A percentile compares a stretch with the other conserved stretches of the same genome.
phyloP scores from a whole-genome alignment of 1,139 yeast species.

The Kazachstania sp. region DNA sequence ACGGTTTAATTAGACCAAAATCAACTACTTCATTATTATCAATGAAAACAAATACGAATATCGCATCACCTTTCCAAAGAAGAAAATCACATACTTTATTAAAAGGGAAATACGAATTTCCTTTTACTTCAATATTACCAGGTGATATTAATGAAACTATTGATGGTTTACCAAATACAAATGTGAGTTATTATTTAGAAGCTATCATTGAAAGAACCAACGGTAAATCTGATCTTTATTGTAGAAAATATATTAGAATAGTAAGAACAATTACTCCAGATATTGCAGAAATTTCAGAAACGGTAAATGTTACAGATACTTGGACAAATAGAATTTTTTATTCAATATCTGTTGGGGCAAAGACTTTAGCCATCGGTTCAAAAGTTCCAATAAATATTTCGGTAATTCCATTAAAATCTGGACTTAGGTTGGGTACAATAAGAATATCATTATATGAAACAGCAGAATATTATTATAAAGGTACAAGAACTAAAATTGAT shows the following conservation, averaged over 20 bases:
- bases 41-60: not conserved
- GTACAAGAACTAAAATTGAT: slow-evolving; percentile 50
- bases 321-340: slow-evolving; percentile 97
- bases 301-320: slow-evolving; percentile 87
- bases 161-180: slow-evolving; percentile 83
- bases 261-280: slow-evolving; percentile 87
- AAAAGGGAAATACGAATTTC: slow-evolving; percentile 83
- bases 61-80: not conserved
- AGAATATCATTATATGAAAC: slow-evolving; percentile 60
- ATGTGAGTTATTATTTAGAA: slow-evolving; percentile 66
- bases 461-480: slow-evolving; percentile 50
- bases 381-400: slow-evolving; percentile 59
- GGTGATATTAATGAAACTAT: slow-evolving; percentile 82
- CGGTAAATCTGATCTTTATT: slow-evolving; percentile 44
- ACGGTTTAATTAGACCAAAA: slow-evolving; percentile 15
- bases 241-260: slow-evolving; percentile 68
- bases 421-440: slow-evolving; percentile 65
- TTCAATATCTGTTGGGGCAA: slow-evolving; percentile 75
- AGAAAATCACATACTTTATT: slow-evolving; percentile 34
- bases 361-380: slow-evolving; percentile 88
- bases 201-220: slow-evolving; percentile 82
- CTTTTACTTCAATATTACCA: slow-evolving; percentile 77
- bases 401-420: slow-evolving; percentile 75
- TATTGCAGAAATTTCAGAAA: slow-evolving; percentile 79
- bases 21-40: slow-evolving; percentile 20